Base-by-base conservation (phyloP, 1,284 basidiomycete genomes). In the Schizophyllum amplum region DNA sequence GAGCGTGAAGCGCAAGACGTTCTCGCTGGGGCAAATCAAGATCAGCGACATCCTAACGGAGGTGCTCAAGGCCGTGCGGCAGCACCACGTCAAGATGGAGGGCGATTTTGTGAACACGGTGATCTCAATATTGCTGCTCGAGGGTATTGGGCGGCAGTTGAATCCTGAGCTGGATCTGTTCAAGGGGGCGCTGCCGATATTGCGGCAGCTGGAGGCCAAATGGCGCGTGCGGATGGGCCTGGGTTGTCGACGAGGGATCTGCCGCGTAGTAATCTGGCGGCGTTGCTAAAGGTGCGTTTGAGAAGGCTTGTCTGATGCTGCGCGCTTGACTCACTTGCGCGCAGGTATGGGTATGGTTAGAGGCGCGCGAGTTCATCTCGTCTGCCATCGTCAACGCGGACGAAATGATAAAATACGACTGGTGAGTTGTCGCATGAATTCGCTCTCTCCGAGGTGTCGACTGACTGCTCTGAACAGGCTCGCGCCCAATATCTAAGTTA, bases 81-180 rank as follows among this genome's bases (percentile, higher is more conserved):
- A 84, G 62, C 95, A 98, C 70, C 97, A 98, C 68, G 97, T 99
- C 64, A 98, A 95, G 79, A 91, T 99, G 86, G 96, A 99, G 73
- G 93, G 89, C 13, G 97, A 99, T 70, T 99, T 99, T 68, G 87
- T 99, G 66, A 98, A 99, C 69, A 99, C 97, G 0, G 94, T 99
- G 54, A 90, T 99, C 60, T 92, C 90, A 7, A 94, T 98, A 57
- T 72, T 99, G 58, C 69, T 99, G 55, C 75, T 99, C 51, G 97
- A 99, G 72, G 97, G 97, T 0, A 98, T 99, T 63, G 97, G 97
- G 17, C 74, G 97, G 56, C 93, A 92, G 71, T 71, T 99, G 60
- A 94, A 99, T 73, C 94, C 97, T 0, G 77, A 83, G 21, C 76
- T 99, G 73, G 96, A 99, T 72, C 71, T 98, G 60, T 96, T 98